Evolutionary conservation across 1,139 yeast species (phyloP), one percentile per base, ranked within the genome.

Genomic region (Eremothecium coryli): DNA sequence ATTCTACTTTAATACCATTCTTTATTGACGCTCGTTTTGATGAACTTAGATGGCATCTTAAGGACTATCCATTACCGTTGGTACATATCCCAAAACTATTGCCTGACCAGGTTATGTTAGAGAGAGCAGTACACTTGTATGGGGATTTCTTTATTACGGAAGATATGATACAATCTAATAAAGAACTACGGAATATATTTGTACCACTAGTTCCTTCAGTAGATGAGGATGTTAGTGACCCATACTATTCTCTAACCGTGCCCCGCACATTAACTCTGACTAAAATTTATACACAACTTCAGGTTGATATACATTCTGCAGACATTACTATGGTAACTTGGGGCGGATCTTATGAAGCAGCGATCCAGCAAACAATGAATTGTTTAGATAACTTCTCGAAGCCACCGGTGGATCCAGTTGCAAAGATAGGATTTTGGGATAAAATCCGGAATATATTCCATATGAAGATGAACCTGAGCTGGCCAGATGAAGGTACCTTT

Each of bases 301-400:
- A 64, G 9, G 66, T 82, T 40, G 65, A 64, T 11, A 66, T 82
- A 26, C 65, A 68, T 37, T 71, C 93, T 0, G 62, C 65, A 13
- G 56, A 59, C 6, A 77, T 90, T 0, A 73, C 93, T 0, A 64
- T 82, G 23, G 74, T 84, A 27, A 74, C 84, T 0, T 86, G 95
- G 94, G 93, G 95, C 18, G 77, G 79, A 23, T 80, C 86, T 0
- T 79, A 78, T 50, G 85, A 78, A 48, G 88, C 94, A 25, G 93
- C 86, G 1, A 70, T 88, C 26, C 88, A 85, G 45, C 90, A 85
- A 45, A 68, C 78, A 2, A 82, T 82, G 79, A 64, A 76, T 37
- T 81, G 76, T 39, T 70, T 88, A 46, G 95, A 86, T 49, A 79
- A 81, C 36, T 82, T 88, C 53, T 76, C 93, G 1, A 90, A 79